phyloP scores from a whole-genome alignment of 371 early-diverging fungal species.

The Fennellomyces sp. region DNA sequence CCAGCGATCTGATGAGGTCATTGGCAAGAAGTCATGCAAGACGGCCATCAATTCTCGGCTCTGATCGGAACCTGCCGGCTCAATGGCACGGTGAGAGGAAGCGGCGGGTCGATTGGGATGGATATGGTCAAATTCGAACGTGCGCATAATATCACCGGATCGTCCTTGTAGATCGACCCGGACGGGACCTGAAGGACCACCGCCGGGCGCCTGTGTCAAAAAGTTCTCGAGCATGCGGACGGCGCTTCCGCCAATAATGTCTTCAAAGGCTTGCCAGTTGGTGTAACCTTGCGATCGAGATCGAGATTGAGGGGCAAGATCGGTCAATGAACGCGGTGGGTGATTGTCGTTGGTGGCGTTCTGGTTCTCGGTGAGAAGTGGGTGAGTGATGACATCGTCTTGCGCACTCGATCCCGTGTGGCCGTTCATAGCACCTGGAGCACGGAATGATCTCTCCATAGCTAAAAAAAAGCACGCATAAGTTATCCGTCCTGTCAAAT shows the following conservation, averaged over 20 bases:
- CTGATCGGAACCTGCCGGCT: constrained; percentile 19
- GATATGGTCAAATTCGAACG: constrained; percentile 45
- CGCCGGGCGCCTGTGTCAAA: constrained; percentile 52
- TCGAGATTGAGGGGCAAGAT: constrained; percentile 6
- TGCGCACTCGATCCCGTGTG: constrained; percentile 19
- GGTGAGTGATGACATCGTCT: constrained; percentile 72
- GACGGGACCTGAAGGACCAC: constrained; percentile 34
- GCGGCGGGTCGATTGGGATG: constrained; percentile 12
- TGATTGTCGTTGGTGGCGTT: constrained; percentile 13
- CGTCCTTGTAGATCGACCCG: constrained; percentile 58
- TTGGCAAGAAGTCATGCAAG: constrained; percentile 73
- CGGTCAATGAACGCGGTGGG: constrained; percentile 3
- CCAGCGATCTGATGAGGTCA: constrained; percentile 86
- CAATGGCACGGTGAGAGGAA: not conserved
- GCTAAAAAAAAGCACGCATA: not conserved
- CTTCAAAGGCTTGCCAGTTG: constrained; percentile 71
- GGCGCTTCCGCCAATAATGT: constrained; percentile 71
- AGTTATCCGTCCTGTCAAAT: not conserved
- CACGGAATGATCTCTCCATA: constrained; percentile 35
- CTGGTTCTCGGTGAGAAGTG: constrained; percentile 62
- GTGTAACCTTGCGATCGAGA: constrained; percentile 25
- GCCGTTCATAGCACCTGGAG: constrained; percentile 13
- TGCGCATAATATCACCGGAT: constrained; percentile 41
- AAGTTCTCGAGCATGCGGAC: constrained; percentile 69
- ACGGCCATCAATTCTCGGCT: constrained; percentile 51